Percentiles rank a stretch among this genome's conserved stretches.
Evolutionary conservation across 345 rosid genomes (phyloP).

Genomic region (Adansonia digitata): DNA sequence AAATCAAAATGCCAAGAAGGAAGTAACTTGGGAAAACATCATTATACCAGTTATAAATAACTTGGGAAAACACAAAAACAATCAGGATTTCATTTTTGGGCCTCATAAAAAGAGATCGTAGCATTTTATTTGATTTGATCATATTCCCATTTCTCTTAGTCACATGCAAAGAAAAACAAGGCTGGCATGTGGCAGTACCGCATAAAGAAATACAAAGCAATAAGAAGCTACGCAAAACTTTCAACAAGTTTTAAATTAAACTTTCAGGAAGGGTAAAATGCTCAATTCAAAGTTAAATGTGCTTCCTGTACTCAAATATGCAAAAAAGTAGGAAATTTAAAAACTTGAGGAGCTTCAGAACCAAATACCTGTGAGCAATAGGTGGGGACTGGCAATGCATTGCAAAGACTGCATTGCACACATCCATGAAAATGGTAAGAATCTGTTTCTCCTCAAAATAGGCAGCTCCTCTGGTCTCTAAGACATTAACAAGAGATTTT

Average conservation of each 20-base stretch:
- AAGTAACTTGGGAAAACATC: background rate
- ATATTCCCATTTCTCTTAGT: background rate
- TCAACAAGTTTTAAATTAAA: background rate
- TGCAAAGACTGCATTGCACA: slow-evolving; percentile 90
- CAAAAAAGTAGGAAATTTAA: background rate
- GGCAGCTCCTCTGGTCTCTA: slow-evolving; percentile 80
- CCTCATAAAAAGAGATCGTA: background rate
- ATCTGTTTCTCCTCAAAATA: slow-evolving; percentile 86
- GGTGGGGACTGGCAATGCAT: slow-evolving; percentile 93
- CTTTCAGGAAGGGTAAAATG: background rate
- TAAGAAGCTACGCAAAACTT: background rate
- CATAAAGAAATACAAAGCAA: background rate
- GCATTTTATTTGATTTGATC: background rate
- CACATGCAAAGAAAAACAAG: background rate
- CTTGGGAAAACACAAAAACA: background rate
- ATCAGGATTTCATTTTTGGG: background rate
- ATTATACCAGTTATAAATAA: background rate
- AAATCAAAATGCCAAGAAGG: background rate
- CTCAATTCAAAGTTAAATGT: background rate
- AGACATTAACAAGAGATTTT: slow-evolving; percentile 70
- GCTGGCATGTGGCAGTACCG: background rate
- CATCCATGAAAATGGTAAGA: slow-evolving; percentile 70
- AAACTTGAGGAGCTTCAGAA: background rate
- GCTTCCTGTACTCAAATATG: background rate
- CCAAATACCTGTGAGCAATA: slow-evolving; percentile 76